These are phyloP conservation scores for Umbelopsis isabellina DNA, from an alignment of 192 early-diverging fungal species.

Conservation along the genomic window DNA sequence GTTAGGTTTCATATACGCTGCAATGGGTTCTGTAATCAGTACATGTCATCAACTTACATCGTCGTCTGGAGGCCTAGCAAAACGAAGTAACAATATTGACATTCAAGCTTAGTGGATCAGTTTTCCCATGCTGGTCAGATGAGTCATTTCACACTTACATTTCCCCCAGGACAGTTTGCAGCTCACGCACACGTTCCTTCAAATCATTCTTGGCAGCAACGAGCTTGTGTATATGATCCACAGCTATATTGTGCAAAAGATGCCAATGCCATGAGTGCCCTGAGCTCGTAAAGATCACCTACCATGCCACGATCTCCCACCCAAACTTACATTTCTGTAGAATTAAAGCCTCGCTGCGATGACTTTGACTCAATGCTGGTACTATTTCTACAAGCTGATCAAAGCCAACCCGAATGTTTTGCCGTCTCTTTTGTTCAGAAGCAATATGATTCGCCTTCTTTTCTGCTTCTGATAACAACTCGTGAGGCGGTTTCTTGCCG, in stretches of 20 bases:
- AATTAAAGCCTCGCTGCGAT: slow-evolving; percentile 85
- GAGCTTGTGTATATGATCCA: slow-evolving; percentile 76
- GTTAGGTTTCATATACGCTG: neutral
- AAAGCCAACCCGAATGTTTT: slow-evolving; percentile 89
- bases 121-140: neutral
- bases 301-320: too few relatives aligned
- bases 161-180: slow-evolving; percentile 55
- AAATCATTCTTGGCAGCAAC: slow-evolving; percentile 64
- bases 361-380: slow-evolving; percentile 78
- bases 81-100: neutral
- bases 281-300: neutral
- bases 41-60: neutral
- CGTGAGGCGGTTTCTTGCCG: slow-evolving; percentile 52
- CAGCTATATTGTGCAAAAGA: slow-evolving; percentile 46
- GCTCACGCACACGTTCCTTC: slow-evolving; percentile 52
- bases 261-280: neutral
- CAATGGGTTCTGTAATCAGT: neutral
- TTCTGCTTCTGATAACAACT: slow-evolving; percentile 85
- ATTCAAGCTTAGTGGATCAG: too few relatives aligned
- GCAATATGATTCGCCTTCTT: slow-evolving; percentile 96
- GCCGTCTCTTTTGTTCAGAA: slow-evolving; percentile 90
- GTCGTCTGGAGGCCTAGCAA: neutral
- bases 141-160: slow-evolving; percentile 33
- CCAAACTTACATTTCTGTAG: slow-evolving; percentile 69
- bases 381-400: slow-evolving; percentile 89